phyloP scores from a whole-genome alignment of 78 protist genomes.

The Bodo saltans region DNA sequence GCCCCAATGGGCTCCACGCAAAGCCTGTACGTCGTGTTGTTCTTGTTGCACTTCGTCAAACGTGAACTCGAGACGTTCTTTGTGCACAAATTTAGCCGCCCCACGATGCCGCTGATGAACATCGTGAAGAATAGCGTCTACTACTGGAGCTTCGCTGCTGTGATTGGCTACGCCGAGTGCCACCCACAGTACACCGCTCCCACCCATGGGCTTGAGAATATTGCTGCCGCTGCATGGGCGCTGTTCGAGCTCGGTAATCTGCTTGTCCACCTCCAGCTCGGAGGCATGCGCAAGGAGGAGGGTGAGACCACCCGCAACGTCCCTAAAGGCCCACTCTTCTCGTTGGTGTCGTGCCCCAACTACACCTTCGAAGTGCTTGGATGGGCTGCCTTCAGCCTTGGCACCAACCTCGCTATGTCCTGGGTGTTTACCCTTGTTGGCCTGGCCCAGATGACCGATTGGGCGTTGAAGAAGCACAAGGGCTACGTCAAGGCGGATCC shows the following conservation, averaged over 20 bases:
- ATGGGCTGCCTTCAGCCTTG: conserved; percentile 68
- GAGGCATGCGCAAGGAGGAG: conserved; percentile 56
- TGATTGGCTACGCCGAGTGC: conserved; percentile 53
- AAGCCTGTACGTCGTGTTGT: conserved; percentile 32
- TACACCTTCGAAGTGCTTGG: conserved; percentile 67
- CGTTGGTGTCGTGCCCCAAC: conserved; percentile 71
- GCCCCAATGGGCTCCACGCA: neutral
- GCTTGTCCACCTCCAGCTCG: conserved; percentile 51
- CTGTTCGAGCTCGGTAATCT: conserved; percentile 25
- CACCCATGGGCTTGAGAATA: neutral
- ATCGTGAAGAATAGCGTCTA: conserved; percentile 67
- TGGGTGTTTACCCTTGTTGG: conserved; percentile 65
- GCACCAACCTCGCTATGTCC: conserved; percentile 50
- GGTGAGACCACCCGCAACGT: conserved; percentile 57
- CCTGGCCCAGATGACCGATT: conserved; percentile 65
- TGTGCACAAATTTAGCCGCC: conserved; percentile 70
- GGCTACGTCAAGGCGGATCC: conserved; percentile 49
- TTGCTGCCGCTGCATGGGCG: neutral
- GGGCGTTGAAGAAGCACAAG: conserved; percentile 73
- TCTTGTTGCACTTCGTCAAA: conserved; percentile 66
- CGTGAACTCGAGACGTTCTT: conserved; percentile 70
- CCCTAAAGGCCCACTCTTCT: conserved; percentile 51
- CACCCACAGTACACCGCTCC: conserved; percentile 61
- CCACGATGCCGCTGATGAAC: conserved; percentile 74
- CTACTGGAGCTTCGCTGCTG: conserved; percentile 69